Evolutionary conservation across 2,329 filamentous ascomycete genomes (phyloP), one percentile per base, ranked within the genome.

Genomic region (Fusarium solani-melongenae): DNA sequence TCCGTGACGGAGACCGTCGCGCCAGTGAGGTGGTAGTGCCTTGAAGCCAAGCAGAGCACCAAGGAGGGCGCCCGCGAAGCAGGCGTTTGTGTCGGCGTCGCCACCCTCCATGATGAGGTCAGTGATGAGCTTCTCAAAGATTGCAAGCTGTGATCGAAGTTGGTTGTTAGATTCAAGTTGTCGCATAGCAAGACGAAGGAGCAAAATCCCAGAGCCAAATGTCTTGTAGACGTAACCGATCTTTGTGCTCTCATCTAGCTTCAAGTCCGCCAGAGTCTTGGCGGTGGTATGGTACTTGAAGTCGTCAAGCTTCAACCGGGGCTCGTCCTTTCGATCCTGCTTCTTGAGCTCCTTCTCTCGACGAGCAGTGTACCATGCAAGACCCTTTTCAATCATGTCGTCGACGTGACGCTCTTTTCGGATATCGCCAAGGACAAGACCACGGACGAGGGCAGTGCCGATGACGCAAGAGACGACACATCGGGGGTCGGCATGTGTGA

Each of bases 221-320:
- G 85, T 84, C 77, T 89, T 88, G 77, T 88, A 88, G 29, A 88
- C 86, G 67, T 88, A 88, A 5, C 88, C 87, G 53, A 89, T 88
- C 73, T 84, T 83, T 29, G 76, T 73, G 7, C 72, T 69, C 20
- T 86, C 83, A 66, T 89, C 87, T 20, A 88, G 77, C 55, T 84
- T 74, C 41, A 88, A 78, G 4, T 82, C 82, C 1, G 79, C 78
- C 1, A 88, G 76, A 0, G 72, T 75, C 34, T 79, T 69, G 4
- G 81, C 82, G 14, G 81, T 81, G 7, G 82, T 78, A 71, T 88
- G 82, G n/a, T 72, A 78, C 31, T 77, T 75, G 51, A 87, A 82
- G 69, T 88, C 87, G 0, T 77, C 76, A 7, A 80, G 27, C 20
- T 87, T 83, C 17, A 88, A 75, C 2, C 70, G 70, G 3, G 79